Evolutionary conservation across 495 filamentous ascomycete species (phyloP).

Genomic region (Penicillium waksmanii): DNA sequence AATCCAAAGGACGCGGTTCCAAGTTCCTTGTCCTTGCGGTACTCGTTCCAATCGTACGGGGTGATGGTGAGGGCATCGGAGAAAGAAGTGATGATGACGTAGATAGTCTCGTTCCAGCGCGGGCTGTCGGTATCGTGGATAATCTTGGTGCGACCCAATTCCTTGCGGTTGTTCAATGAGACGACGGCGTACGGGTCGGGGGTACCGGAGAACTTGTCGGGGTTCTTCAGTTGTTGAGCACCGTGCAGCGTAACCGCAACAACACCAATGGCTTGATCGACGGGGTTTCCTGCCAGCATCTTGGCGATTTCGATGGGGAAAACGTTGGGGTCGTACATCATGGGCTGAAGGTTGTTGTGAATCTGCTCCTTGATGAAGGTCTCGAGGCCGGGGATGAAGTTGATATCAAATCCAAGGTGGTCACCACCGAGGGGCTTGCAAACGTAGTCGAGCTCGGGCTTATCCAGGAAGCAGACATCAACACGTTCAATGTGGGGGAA

Average conservation of each 20-base stretch:
- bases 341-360: conserved; percentile 86
- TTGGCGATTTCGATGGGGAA: conserved; percentile 99
- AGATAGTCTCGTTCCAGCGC: conserved; percentile 94
- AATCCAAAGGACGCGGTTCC: conserved; percentile 82
- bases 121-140: conserved; percentile 84
- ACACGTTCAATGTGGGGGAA: conserved; percentile 94
- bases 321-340: conserved; percentile 97
- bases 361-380: conserved; percentile 95
- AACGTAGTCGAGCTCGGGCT: conserved; percentile 85
- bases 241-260: conserved; percentile 89
- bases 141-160: conserved; percentile 86
- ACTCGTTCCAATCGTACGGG: conserved; percentile 92
- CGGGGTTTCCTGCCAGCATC: conserved; percentile 92
- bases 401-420: conserved; percentile 95
- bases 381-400: conserved; percentile 94
- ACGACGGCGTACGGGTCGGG: conserved; percentile 89
- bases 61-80: conserved; percentile 82
- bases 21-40: conserved; percentile 94
- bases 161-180: conserved; percentile 79
- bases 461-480: conserved; percentile 84
- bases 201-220: conserved; percentile 90
- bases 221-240: conserved; percentile 89
- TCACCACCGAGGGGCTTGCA: conserved; percentile 98
- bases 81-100: conserved; percentile 88
- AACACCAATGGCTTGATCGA: conserved; percentile 96